These are phyloP conservation scores for Pogostemon cablin DNA, from an alignment of 257 asterid species.

Conservation along the genomic window DNA sequence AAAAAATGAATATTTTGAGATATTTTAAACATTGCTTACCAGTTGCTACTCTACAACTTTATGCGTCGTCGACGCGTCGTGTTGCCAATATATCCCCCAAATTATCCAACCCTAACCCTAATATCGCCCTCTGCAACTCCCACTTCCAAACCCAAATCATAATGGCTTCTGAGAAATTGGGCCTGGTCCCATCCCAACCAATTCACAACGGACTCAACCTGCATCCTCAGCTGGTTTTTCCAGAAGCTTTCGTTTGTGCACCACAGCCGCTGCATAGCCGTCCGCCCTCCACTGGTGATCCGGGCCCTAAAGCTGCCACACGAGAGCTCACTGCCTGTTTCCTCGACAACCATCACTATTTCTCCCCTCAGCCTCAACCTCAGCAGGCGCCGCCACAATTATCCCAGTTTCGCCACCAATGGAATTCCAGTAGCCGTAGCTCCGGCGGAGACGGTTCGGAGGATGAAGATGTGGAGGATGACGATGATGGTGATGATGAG, in stretches of 20 bases:
- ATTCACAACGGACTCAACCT: slow-evolving; percentile 54
- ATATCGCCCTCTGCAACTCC: slow-evolving; percentile 9
- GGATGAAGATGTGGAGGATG: slow-evolving; percentile 51
- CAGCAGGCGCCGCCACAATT: slow-evolving; percentile 36
- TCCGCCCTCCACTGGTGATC: slow-evolving; percentile 42
- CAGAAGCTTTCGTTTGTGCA: slow-evolving; percentile 49
- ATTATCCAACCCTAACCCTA: slow-evolving; percentile 31
- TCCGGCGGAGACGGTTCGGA: slow-evolving; percentile 73
- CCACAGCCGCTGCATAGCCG: slow-evolving; percentile 53
- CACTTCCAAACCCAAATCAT: slow-evolving; percentile 26
- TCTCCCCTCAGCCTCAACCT: slow-evolving; percentile 34
- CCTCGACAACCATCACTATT: slow-evolving; percentile 57
- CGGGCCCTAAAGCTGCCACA: slow-evolving; percentile 56
- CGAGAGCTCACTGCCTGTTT: slow-evolving; percentile 71
- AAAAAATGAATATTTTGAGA: too few relatives aligned
- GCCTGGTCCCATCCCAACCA: slow-evolving; percentile 55
- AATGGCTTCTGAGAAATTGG: slow-evolving; percentile 75
- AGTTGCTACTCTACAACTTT: not conserved
- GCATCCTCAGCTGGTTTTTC: slow-evolving; percentile 66
- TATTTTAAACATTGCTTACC: too few relatives aligned
- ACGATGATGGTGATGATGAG: slow-evolving; percentile 38
- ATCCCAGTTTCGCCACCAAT: slow-evolving; percentile 56
- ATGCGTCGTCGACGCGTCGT: slow-evolving; percentile 29
- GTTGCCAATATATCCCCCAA: slow-evolving; percentile 27
- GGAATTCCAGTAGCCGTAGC: slow-evolving; percentile 52